Evolutionary conservation across 2,329 filamentous ascomycete species (phyloP).

Genomic region (Albophoma yamanashiensis): DNA sequence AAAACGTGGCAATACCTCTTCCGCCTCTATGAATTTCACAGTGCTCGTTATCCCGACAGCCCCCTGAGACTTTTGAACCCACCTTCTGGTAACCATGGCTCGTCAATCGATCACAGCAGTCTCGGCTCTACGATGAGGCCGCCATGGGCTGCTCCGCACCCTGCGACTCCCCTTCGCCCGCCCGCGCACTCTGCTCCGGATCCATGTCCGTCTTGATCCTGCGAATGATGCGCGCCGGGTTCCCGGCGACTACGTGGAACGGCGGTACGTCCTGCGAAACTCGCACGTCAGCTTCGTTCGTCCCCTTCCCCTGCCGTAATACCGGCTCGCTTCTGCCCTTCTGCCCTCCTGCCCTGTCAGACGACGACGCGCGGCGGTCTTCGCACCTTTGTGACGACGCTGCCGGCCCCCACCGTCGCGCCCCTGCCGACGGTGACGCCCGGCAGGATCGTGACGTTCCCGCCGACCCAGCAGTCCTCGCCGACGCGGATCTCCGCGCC

Average conservation of each 20-base stretch:
- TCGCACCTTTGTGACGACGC: slow-evolving; percentile 58
- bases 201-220: background rate
- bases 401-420: slow-evolving; percentile 65
- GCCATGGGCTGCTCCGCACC: background rate
- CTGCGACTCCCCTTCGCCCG: background rate
- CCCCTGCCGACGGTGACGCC: slow-evolving; percentile 72
- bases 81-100: background rate
- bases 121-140: background rate
- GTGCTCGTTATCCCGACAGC: background rate
- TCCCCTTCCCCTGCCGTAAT: no score
- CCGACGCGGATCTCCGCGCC: slow-evolving; percentile 66
- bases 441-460: slow-evolving; percentile 58
- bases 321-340: no score
- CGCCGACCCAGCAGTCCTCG: slow-evolving; percentile 74
- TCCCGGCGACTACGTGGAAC: slow-evolving; percentile 15
- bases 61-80: background rate
- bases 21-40: no score
- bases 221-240: slow-evolving; percentile 8
- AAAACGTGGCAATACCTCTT: no score
- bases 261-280: slow-evolving; percentile 15
- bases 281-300: background rate
- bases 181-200: background rate
- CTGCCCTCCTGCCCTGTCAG: no score
- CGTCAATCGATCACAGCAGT: background rate
- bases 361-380: no score